A percentile compares a stretch with the other conserved stretches of the same genome.
These are phyloP conservation scores for Akebia trifoliata DNA, from an alignment of 164 flowering plant genomes.

Conservation along the genomic window DNA sequence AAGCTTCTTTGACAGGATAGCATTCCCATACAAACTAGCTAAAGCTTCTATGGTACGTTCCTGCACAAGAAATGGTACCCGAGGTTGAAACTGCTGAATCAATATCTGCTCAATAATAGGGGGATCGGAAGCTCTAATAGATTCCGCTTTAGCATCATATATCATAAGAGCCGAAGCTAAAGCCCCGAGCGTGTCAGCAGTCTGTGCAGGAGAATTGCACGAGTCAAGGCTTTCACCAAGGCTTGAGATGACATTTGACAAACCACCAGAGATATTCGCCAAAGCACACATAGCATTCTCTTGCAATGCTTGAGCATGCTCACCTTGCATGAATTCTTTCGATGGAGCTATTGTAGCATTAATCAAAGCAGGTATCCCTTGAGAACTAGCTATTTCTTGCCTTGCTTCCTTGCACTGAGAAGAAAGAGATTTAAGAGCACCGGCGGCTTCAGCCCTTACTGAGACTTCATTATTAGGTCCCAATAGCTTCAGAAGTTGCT, in stretches of 20 bases:
- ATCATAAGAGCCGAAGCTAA: constrained; percentile 99
- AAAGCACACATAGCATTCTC: constrained; percentile 99
- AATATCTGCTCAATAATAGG: constrained; percentile 70
- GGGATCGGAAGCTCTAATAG: constrained; percentile 77
- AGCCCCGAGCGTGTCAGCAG: constrained; percentile 95
- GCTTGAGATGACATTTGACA: constrained; percentile 92
- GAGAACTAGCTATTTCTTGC: constrained; percentile 64
- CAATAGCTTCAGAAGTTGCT: constrained; percentile 69
- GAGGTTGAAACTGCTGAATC: constrained; percentile 73
- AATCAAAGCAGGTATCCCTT: constrained; percentile 90
- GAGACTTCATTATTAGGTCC: constrained; percentile 45
- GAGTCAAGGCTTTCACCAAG: constrained; percentile 98
- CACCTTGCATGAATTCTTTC: constrained; percentile 99
- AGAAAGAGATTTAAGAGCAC: constrained; percentile 93
- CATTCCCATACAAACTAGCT: constrained; percentile 93
- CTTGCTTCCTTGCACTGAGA: constrained; percentile 89
- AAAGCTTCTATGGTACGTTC: constrained; percentile 98
- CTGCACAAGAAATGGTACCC: constrained; percentile 70
- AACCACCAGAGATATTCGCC: constrained; percentile 97
- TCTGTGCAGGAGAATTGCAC: constrained; percentile 83
- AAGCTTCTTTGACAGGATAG: constrained; percentile 59
- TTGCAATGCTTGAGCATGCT: constrained; percentile 94
- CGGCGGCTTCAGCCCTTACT: constrained; percentile 97
- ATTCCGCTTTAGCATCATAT: constrained; percentile 82
- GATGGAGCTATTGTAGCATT: constrained; percentile 99